Evolutionary conservation across 2,329 filamentous ascomycete species (phyloP).

Genomic region (Ramularia endophylla): DNA sequence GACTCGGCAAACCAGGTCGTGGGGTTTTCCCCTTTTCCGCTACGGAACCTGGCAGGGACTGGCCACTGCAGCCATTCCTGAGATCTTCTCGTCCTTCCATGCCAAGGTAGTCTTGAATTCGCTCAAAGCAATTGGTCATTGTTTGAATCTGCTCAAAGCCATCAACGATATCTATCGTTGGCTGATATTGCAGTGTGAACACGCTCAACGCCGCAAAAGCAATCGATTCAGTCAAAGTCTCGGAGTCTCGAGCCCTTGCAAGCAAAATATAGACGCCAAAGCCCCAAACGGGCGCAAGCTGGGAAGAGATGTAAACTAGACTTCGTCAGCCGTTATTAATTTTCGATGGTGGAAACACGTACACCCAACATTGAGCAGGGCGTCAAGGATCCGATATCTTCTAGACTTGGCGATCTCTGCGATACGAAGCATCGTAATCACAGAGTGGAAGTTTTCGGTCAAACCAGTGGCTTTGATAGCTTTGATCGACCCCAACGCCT

Average conservation of each 20-base stretch:
- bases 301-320: conserved; percentile 18
- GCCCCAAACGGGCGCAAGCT: conserved; percentile 1
- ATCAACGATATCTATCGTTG: not conserved
- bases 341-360: not conserved
- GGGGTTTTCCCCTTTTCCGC: not conserved
- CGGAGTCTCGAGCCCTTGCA: too few relatives aligned
- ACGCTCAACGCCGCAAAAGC: conserved; percentile 6
- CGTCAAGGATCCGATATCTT: not conserved
- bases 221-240: too few relatives aligned
- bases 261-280: too few relatives aligned
- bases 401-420: not conserved
- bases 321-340: not conserved
- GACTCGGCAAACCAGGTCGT: not conserved
- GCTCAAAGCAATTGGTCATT: too few relatives aligned
- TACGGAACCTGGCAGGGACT: too few relatives aligned
- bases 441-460: not conserved
- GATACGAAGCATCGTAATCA: not conserved
- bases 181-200: conserved; percentile 2
- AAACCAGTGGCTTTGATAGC: conserved; percentile 40
- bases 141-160: too few relatives aligned
- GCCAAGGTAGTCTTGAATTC: too few relatives aligned
- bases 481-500: conserved; percentile 42
- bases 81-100: too few relatives aligned
- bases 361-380: not conserved
- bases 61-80: too few relatives aligned